Conservation (phyloP, 2,329 filamentous ascomycete genomes). For the Aschersonia sp. region DNA sequence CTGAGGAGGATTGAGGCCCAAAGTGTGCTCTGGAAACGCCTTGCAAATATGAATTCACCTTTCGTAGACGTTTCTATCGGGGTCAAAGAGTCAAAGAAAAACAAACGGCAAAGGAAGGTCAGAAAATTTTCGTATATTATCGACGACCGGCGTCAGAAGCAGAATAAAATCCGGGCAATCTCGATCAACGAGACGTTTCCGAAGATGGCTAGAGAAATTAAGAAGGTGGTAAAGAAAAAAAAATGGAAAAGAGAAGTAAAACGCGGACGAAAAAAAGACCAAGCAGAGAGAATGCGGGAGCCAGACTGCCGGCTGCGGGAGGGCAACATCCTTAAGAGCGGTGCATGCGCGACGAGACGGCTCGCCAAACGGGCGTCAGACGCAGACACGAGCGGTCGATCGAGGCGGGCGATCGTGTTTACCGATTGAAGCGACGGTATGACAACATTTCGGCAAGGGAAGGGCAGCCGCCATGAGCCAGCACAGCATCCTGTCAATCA, state of each 20-base stretch:
- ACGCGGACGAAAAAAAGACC: conserved; percentile 6
- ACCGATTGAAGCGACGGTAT: background rate
- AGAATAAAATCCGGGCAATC: conserved; percentile 24
- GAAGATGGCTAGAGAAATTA: conserved; percentile 12
- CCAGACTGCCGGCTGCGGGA: conserved; percentile 1
- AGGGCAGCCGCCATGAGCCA: no score
- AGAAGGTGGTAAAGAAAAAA: conserved; percentile 4
- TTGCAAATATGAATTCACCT: no score
- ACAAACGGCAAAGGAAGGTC: background rate
- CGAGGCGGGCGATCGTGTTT: background rate
- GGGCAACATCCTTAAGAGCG: conserved; percentile 17
- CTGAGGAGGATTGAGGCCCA: no score
- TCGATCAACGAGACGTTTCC: conserved; percentile 28
- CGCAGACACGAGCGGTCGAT: background rate
- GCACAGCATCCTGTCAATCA: background rate
- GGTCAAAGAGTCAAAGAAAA: background rate
- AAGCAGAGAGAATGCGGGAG: conserved; percentile 7
- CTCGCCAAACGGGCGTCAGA: background rate
- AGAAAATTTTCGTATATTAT: conserved; percentile 6
- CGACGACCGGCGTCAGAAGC: conserved; percentile 22
- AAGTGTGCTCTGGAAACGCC: no score
- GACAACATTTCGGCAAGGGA: background rate
- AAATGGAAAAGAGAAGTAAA: conserved; percentile 7
- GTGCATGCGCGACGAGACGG: background rate
- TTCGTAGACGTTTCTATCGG: no score